Evolutionary conservation across 495 filamentous ascomycete genomes (phyloP).

Genomic region (Penicillium silybi): DNA sequence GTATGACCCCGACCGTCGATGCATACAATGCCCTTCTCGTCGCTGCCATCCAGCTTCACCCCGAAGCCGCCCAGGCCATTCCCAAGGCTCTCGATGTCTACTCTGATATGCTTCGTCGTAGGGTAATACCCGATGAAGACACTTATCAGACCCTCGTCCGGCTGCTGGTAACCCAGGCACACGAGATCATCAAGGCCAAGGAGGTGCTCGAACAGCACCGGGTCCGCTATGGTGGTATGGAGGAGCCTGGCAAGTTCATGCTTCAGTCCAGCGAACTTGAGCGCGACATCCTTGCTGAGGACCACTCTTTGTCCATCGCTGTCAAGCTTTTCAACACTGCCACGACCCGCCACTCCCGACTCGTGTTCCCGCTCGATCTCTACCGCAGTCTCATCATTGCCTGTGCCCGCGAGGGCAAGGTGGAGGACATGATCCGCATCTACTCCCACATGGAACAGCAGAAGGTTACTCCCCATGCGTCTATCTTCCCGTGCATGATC

Average conservation of each 20-base stretch:
- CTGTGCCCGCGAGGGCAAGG: conserved; percentile 71
- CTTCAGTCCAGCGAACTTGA: conserved; percentile 83
- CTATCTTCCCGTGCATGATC: conserved; percentile 89
- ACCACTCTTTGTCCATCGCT: conserved; percentile 78
- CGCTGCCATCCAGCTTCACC: conserved; percentile 69
- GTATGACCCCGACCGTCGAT: conserved; percentile 70
- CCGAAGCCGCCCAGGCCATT: conserved; percentile 71
- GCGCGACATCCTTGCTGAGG: conserved; percentile 74
- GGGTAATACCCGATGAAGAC: conserved; percentile 71
- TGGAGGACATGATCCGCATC: conserved; percentile 83
- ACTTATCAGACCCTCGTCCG: conserved; percentile 86
- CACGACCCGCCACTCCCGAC: conserved; percentile 44
- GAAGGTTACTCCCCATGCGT: conserved; percentile 65
- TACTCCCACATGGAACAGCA: conserved; percentile 85
- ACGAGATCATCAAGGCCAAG: conserved; percentile 67
- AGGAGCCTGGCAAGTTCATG: conserved; percentile 84
- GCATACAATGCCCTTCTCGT: conserved; percentile 88
- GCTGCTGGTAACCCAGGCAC: conserved; percentile 71
- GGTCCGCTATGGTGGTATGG: conserved; percentile 76
- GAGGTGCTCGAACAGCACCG: conserved; percentile 69
- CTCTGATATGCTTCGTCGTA: conserved; percentile 88
- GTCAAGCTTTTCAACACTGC: conserved; percentile 79
- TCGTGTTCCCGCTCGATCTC: conserved; percentile 64
- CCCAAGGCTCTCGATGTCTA: conserved; percentile 92
- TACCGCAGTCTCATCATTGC: conserved; percentile 80